Percentiles rank a stretch among this genome's conserved stretches.
phyloP scores from a whole-genome alignment of 805 yeast genomes.

The Yamadazyma sp. region DNA sequence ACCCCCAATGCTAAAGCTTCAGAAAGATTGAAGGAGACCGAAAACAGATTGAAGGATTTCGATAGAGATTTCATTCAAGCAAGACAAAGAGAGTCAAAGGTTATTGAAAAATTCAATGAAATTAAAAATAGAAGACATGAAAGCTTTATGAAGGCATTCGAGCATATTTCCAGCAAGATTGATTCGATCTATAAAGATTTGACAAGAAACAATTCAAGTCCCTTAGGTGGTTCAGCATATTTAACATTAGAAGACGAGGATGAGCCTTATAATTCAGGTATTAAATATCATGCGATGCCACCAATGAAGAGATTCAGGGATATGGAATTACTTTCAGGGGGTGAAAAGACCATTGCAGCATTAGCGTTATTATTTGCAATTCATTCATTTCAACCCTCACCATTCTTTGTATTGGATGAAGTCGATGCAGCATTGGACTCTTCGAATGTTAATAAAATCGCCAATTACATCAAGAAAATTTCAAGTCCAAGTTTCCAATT shows the following conservation, averaged over 20 bases:
- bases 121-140: constrained; percentile 59
- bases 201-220: constrained; percentile 66
- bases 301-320: constrained; percentile 91
- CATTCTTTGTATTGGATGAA: constrained; percentile 93
- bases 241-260: constrained; percentile 84
- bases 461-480: constrained; percentile 75
- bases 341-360: constrained; percentile 96
- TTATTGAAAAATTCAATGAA: constrained; percentile 54
- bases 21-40: constrained; percentile 70
- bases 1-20: constrained; percentile 83
- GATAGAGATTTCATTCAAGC: constrained; percentile 64
- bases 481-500: constrained; percentile 82
- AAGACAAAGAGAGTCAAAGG: constrained; percentile 55
- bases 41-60: constrained; percentile 53
- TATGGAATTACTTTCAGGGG: constrained; percentile 91
- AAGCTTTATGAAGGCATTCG: constrained; percentile 67
- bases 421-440: constrained; percentile 98
- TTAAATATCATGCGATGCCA: constrained; percentile 92
- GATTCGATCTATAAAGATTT: constrained; percentile 82
- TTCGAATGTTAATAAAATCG: constrained; percentile 80
- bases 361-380: constrained; percentile 87
- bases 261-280: constrained; percentile 81
- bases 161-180: constrained; percentile 69
- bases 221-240: constrained; percentile 92
- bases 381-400: constrained; percentile 88